Evolutionary conservation across 805 yeast species (phyloP), one percentile per base, ranked within the genome.

Genomic region (Suhomyces faveliae): DNA sequence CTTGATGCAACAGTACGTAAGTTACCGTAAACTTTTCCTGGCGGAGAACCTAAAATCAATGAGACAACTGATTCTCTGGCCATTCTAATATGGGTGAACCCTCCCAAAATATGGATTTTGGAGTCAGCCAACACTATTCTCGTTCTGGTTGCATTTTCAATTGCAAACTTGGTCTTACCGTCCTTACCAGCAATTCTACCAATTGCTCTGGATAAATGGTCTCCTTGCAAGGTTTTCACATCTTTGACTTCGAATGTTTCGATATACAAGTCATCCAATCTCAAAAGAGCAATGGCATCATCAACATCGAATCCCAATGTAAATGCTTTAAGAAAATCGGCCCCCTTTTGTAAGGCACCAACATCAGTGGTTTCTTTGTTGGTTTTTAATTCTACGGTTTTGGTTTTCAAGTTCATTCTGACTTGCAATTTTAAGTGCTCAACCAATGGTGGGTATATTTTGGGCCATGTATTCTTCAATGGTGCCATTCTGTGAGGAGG

Each of bases 131-230:
- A 77, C 21, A 94, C 99, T 38, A 94, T 91, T 76, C 99, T 86
- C 10, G 99, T 94, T 73, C 98, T 83, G 19, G 98, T 92, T 13
- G 99, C 97, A 64, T 94, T 94, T 71, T 94, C 99, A 63, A 94
- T 94, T 25, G 99, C 97, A 68, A 92, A 94, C 73, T 92, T 94
- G 52, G 98, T 94, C 71, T 91, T 92, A 63, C 99, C 99, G 65
- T 94, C 99, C 65, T 94, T 95, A 68, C 99, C 99, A 11, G 99
- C 99, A 69, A 94, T 94, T 79, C 99, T 89, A 62, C 99, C 99
- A 66, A 94, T 94, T 6, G 99, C 99, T 79, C 99, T 85, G 45
- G 96, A 87, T 65, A 94, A 77, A 80, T 94, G 99, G 71, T 94
- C 99, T 22, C 98, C 99, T 23, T 83, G 84, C 57, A 94, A 75